phyloP scores from a whole-genome alignment of 805 yeast species.

The Peterozyma toletana region DNA sequence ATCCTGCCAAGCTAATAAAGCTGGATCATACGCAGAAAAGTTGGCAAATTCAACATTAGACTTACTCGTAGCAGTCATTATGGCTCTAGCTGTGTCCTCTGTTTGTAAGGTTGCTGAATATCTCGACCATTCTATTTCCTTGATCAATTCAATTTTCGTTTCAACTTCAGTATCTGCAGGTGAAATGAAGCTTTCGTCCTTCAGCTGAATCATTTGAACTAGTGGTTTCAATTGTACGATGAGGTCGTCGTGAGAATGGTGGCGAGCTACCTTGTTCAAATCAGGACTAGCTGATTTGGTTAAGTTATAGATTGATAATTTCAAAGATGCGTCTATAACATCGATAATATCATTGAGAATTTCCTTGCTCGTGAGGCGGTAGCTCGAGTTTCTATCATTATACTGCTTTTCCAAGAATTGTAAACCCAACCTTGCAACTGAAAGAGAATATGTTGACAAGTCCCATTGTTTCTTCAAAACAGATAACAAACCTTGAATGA shows the following conservation, averaged over 20 bases:
- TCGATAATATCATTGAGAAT: constrained; percentile 51
- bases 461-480: constrained; percentile 51
- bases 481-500: constrained; percentile 31
- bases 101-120: constrained; percentile 58
- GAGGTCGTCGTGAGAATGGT: constrained; percentile 25
- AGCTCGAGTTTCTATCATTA: constrained; percentile 12
- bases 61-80: constrained; percentile 33
- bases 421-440: constrained; percentile 56
- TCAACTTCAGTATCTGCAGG: constrained; percentile 8
- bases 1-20: constrained; percentile 62
- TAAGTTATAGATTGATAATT: constrained; percentile 26
- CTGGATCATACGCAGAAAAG: constrained; percentile 45
- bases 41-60: constrained; percentile 24
- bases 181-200: constrained; percentile 30
- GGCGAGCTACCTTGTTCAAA: constrained; percentile 40
- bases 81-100: constrained; percentile 61
- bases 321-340: constrained; percentile 57
- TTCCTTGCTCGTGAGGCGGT: constrained; percentile 21
- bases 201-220: constrained; percentile 25
- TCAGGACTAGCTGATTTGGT: constrained; percentile 28
- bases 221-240: constrained; percentile 27
- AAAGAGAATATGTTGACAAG: constrained; percentile 39
- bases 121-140: constrained; percentile 39
- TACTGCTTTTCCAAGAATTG: constrained; percentile 37
- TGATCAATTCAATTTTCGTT: constrained; percentile 16